phyloP scores from a whole-genome alignment of 2,329 filamentous ascomycete genomes.

The Fonsecaea pedrosoi region DNA sequence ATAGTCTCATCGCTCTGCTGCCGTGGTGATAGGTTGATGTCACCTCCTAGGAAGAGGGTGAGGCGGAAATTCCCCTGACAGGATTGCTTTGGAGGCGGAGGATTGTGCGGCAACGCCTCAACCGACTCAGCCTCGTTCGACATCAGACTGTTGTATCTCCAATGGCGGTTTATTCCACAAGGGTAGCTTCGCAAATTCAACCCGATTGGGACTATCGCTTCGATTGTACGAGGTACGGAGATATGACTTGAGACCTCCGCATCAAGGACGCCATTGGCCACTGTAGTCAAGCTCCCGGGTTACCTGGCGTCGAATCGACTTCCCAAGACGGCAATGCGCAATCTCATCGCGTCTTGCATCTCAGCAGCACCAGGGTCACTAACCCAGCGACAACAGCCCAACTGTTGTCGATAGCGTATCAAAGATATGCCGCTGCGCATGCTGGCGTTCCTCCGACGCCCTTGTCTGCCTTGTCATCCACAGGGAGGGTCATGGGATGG shows the following conservation, averaged over 20 bases:
- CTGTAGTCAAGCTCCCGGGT: not conserved
- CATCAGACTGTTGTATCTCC: not conserved
- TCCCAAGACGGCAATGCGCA: not conserved
- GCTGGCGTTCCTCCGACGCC: not conserved
- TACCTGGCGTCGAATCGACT: not conserved
- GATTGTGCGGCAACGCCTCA: not conserved
- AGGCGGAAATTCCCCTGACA: not conserved
- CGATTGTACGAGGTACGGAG: not conserved
- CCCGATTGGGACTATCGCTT: not conserved
- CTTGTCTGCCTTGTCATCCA: conserved; percentile 2
- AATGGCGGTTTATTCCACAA: not conserved
- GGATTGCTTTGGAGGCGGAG: not conserved
- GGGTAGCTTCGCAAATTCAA: not conserved
- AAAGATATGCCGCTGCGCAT: not conserved
- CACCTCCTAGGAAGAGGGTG: not conserved
- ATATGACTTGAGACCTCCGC: not conserved
- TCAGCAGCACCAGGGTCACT: not conserved
- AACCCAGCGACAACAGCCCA: not conserved
- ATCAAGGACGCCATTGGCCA: not conserved
- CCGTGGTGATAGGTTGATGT: not conserved
- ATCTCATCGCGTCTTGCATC: conserved; percentile 1
- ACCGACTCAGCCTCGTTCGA: not conserved
- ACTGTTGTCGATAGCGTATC: not conserved
- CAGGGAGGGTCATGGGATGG: not conserved
- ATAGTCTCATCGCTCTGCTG: not conserved